Percentiles rank a stretch among this genome's conserved stretches.
Conservation (phyloP, 306 rosid genomes). For the Macrotyloma uniflorum region DNA sequence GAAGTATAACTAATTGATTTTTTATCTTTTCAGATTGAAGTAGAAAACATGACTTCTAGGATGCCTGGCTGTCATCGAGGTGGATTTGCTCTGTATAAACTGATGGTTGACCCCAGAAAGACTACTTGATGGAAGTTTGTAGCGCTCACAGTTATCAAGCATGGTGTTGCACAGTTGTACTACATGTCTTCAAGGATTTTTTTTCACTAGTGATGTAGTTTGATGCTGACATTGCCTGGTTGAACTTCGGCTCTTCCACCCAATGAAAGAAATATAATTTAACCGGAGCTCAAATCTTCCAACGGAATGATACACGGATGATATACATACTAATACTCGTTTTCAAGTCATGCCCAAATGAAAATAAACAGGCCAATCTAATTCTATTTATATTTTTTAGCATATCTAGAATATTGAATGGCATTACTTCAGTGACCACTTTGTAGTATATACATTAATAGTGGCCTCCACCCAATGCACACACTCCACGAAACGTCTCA, state of each 20-base stretch:
- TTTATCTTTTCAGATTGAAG: constrained; percentile 60
- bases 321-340: not conserved
- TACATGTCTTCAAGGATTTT: constrained; percentile 6
- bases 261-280: constrained; percentile 5
- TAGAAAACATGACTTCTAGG: constrained; percentile 69
- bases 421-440: not conserved
- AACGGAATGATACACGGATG: constrained; percentile 4
- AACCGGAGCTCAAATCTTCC: constrained; percentile 21
- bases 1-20: constrained; percentile 42
- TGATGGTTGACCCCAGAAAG: constrained; percentile 66
- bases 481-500: not conserved
- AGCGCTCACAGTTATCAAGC: constrained; percentile 11
- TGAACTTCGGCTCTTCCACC: not conserved
- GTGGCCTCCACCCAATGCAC: not conserved
- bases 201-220: constrained; percentile 16
- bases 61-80: constrained; percentile 99
- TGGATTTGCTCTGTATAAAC: constrained; percentile 75
- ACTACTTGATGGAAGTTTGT: constrained; percentile 44
- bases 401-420: not conserved
- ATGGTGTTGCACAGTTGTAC: not conserved
- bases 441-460: not conserved
- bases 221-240: constrained; percentile 24
- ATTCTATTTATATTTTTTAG: not conserved
- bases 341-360: constrained; percentile 25
- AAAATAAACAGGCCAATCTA: not conserved